Base-by-base conservation (phyloP, 345 rosid genomes). In the Mercurialis annua region DNA sequence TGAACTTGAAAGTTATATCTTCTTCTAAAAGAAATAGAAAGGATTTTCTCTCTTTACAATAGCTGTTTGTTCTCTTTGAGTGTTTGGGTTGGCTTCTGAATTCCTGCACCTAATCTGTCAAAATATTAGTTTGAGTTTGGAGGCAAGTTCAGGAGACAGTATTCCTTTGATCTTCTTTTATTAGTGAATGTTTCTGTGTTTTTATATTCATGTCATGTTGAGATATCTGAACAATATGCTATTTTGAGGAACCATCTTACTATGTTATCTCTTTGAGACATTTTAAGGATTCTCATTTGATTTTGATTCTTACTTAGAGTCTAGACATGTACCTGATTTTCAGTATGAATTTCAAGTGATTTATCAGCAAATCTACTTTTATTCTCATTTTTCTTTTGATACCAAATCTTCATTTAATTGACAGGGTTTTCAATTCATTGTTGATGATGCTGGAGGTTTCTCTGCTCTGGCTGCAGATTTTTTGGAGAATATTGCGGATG, bases 371-470 rank as follows among this genome's bases (percentile, higher is more conserved):
- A 0, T 24, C 1, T n/a, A n/a, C n/a, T n/a, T n/a, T n/a, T n/a
- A n/a, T n/a, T n/a, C n/a, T n/a, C n/a, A n/a, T n/a, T 18, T 64
- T 52, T 44, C 16, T 27, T 66, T 73, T 62, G 24, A 62, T 63
- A 58, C 48, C 54, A 62, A 50, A 70, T 50, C 18, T 55, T 77
- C 52, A 49, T 62, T 23, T 42, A 50, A 56, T 64, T 72, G 40
- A 38, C 87, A 92, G 95, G 99, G 99, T 67, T 85, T 94, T 71
- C 91, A 94, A 71, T 91, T 89, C 82, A 75, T 85, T 61, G 93
- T 85, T 70, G 99, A 94, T 73, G 92, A 91, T 64, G 86, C 88
- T 0, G 98, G 98, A 58, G 95, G 98, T 42, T 94, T 94, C 70
- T 83, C 98, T 1, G 82, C 98, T 68, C 15, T 94, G 59, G 92